A percentile compares a stretch with the other conserved stretches of the same genome.
Evolutionary conservation across 1,139 yeast species (phyloP).

Genomic region (Pichia cactophila): DNA sequence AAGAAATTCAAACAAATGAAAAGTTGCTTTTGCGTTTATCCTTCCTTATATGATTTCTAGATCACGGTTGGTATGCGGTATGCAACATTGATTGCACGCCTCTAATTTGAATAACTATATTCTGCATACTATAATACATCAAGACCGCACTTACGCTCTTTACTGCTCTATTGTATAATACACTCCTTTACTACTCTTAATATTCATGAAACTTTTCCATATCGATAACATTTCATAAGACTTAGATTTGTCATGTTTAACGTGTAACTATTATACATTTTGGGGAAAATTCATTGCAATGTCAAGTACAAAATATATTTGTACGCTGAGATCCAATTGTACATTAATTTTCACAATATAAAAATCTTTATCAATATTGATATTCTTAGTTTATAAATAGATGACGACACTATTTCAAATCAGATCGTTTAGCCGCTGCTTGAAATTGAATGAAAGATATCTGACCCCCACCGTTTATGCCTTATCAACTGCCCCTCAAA

Average conservation of each 20-base stretch:
- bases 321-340: not conserved
- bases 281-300: no score
- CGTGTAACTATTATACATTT: no score
- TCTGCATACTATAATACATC: not conserved
- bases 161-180: not conserved
- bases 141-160: not conserved
- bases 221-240: no score
- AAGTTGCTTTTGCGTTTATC: not conserved
- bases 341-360: not conserved
- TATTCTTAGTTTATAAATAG: not conserved
- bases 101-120: not conserved
- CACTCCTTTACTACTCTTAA: conserved; percentile 4
- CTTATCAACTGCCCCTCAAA: conserved; percentile 71
- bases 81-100: not conserved
- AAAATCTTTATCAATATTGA: no score
- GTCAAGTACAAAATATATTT: no score
- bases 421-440: not conserved
- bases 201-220: no score
- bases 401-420: not conserved
- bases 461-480: conserved; percentile 64
- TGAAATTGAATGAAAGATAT: not conserved
- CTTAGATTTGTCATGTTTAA: no score
- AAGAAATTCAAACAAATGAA: not conserved
- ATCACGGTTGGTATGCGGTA: not conserved
- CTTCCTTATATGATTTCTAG: not conserved